Conservation (phyloP, 2,329 filamentous ascomycete species). For the Aureobasidium sp. region DNA sequence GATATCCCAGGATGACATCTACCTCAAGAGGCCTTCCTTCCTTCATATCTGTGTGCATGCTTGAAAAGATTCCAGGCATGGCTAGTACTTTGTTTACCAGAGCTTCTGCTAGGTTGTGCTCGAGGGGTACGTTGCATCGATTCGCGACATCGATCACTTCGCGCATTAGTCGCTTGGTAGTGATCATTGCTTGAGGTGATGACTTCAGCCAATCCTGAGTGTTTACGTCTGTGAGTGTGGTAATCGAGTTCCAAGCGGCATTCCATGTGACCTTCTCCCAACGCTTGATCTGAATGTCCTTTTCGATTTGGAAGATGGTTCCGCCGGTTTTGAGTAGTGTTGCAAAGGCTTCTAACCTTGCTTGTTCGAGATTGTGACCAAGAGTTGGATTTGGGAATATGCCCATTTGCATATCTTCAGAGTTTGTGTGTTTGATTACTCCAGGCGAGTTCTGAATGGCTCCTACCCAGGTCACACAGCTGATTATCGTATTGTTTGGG, state of each 20-base stretch:
- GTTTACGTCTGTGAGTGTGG: constrained; percentile 34
- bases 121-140: constrained; percentile 29
- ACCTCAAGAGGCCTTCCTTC: constrained; percentile 35
- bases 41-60: constrained; percentile 38
- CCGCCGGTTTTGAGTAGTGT: constrained; percentile 35
- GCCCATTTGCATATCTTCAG: constrained; percentile 48
- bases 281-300: constrained; percentile 47
- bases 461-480: constrained; percentile 48
- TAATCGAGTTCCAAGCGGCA: constrained; percentile 51
- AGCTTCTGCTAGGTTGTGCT: constrained; percentile 29
- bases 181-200: constrained; percentile 29
- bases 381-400: constrained; percentile 35
- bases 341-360: constrained; percentile 33
- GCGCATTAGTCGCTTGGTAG: constrained; percentile 33
- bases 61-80: constrained; percentile 33
- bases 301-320: constrained; percentile 39
- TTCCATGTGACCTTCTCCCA: constrained; percentile 57
- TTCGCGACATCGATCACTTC: constrained; percentile 35
- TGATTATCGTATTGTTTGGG: constrained; percentile 45
- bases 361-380: constrained; percentile 24
- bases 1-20: constrained; percentile 38
- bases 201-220: constrained; percentile 35
- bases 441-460: constrained; percentile 43
- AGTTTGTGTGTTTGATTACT: constrained; percentile 40
- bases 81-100: constrained; percentile 31